Conservation (phyloP, 2,329 filamentous ascomycete species). For the Chaetothyriales sp. region DNA sequence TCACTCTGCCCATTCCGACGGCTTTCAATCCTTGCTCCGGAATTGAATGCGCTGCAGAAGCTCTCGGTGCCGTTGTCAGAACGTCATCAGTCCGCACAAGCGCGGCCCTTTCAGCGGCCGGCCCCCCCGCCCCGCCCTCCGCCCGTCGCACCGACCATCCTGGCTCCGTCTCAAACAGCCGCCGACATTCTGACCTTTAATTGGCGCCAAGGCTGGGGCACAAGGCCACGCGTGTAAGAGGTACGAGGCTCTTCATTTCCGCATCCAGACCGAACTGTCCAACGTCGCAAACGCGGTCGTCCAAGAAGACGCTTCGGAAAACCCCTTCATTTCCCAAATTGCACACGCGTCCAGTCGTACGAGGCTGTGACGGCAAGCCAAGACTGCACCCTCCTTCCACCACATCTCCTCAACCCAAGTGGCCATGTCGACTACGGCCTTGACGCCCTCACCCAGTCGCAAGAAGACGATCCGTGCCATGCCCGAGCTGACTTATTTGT, state of each 20-base stretch:
- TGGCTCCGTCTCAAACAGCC: not conserved
- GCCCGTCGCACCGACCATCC: not conserved
- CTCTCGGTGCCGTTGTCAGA: not conserved
- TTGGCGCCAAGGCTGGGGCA: not conserved
- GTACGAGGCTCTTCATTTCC: not conserved
- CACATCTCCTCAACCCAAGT: not conserved
- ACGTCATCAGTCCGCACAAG: not conserved
- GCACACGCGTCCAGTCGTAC: not conserved
- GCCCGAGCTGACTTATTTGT: constrained; percentile 22
- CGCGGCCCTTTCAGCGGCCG: too few relatives aligned
- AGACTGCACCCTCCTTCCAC: not conserved
- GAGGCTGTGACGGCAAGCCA: not conserved
- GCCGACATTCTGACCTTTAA: not conserved
- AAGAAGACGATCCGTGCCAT: constrained; percentile 11
- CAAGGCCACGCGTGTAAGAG: not conserved
- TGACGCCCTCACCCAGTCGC: not conserved
- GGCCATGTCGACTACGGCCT: not conserved
- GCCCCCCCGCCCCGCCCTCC: too few relatives aligned
- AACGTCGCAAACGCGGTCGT: not conserved
- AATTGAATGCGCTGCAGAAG: not conserved
- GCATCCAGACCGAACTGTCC: not conserved
- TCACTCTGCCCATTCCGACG: not conserved
- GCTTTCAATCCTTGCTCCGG: not conserved
- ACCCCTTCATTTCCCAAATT: not conserved
- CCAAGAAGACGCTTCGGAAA: not conserved